Conservation (phyloP, 2,329 filamentous ascomycete species). For the Fusarium sp. region DNA sequence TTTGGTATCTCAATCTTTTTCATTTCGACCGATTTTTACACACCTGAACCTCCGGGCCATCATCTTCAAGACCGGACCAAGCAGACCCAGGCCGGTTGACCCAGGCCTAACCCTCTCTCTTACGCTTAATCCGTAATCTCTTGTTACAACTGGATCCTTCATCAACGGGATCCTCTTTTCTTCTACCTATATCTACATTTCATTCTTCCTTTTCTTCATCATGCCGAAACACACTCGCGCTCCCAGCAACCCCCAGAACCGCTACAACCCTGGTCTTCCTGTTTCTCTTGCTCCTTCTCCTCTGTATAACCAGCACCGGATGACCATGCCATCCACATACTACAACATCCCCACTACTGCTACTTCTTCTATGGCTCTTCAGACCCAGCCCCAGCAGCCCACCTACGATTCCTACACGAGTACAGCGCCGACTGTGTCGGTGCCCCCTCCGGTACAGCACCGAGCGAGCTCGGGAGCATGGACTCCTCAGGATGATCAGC, state of each 20-base stretch:
- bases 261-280: conserved; percentile 50
- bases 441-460: conserved; percentile 60
- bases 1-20: conserved; percentile 19
- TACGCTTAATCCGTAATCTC: conserved; percentile 46
- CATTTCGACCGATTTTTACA: conserved; percentile 31
- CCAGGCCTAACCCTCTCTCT: conserved; percentile 37
- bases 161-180: conserved; percentile 25
- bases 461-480: conserved; percentile 75
- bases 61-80: conserved; percentile 30
- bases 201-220: conserved; percentile 31
- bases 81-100: conserved; percentile 44
- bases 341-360: conserved; percentile 54
- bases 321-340: conserved; percentile 55
- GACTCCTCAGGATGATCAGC: conserved; percentile 80
- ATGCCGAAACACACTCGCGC: conserved; percentile 62
- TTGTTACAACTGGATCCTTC: conserved; percentile 22
- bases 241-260: conserved; percentile 50
- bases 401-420: conserved; percentile 56
- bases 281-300: conserved; percentile 56
- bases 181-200: conserved; percentile 20
- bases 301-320: conserved; percentile 57
- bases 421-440: conserved; percentile 49
- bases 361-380: conserved; percentile 45
- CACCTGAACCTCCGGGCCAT: conserved; percentile 27
- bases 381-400: conserved; percentile 49